Conservation (phyloP, 2,329 filamentous ascomycete genomes). For the Xylariaceae sp. region DNA sequence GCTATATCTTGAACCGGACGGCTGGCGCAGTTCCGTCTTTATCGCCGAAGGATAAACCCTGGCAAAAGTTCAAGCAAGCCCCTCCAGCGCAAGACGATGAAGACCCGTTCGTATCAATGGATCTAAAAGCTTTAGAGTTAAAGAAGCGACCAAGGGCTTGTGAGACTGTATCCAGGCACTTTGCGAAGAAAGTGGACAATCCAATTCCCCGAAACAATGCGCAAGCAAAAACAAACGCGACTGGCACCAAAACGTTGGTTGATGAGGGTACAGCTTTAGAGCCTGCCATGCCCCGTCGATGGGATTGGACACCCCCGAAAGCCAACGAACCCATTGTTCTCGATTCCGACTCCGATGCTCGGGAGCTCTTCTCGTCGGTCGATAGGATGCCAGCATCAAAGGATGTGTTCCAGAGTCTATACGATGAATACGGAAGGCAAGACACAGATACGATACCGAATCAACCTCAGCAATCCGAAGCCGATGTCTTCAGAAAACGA, state of each 20-base stretch:
- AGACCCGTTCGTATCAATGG: neutral
- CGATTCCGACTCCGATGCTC: constrained; percentile 30
- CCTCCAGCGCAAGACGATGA: constrained; percentile 5
- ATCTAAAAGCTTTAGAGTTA: neutral
- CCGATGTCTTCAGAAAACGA: constrained; percentile 45
- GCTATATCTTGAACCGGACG: constrained; percentile 9
- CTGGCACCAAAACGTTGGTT: neutral
- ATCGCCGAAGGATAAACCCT: constrained; percentile 32
- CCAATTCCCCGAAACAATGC: constrained; percentile 5
- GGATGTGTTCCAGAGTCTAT: constrained; percentile 41
- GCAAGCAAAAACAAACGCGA: neutral
- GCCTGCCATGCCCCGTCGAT: constrained; percentile 49
- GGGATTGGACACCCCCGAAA: constrained; percentile 64
- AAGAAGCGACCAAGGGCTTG: constrained; percentile 20
- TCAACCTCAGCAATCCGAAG: constrained; percentile 11
- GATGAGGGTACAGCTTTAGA: constrained; percentile 28
- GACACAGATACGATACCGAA: constrained; percentile 16
- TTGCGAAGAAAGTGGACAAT: constrained; percentile 13
- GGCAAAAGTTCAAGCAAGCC: constrained; percentile 34
- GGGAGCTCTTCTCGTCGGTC: constrained; percentile 31
- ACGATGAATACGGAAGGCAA: constrained; percentile 39
- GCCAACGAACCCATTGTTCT: constrained; percentile 32
- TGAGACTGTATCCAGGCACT: constrained; percentile 32
- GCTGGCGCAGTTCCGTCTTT: constrained; percentile 23
- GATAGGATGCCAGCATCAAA: constrained; percentile 17